A percentile compares a stretch with the other conserved stretches of the same genome.
Evolutionary conservation across 2,329 filamentous ascomycete genomes (phyloP).

Genomic region (Lithohypha guttulata): DNA sequence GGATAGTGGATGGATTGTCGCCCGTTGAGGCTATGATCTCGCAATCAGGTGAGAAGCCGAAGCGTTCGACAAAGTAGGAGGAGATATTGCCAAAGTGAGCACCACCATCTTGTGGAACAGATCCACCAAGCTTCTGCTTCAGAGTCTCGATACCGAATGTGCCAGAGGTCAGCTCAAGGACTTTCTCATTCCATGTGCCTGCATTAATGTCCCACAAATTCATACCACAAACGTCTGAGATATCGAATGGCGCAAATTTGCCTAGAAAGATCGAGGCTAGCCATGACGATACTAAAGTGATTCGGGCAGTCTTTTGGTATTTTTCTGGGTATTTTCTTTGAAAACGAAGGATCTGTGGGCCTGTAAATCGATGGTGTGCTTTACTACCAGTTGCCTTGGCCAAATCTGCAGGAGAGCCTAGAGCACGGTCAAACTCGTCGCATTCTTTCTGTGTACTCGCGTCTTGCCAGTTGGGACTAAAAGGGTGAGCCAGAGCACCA

Average conservation of each 20-base stretch:
- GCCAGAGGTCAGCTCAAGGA: constrained; percentile 67
- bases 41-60: constrained; percentile 66
- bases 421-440: constrained; percentile 66
- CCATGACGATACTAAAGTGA: constrained; percentile 92
- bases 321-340: constrained; percentile 67
- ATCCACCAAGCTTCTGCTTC: constrained; percentile 64
- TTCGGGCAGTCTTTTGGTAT: constrained; percentile 69
- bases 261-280: constrained; percentile 84
- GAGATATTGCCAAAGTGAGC: constrained; percentile 65
- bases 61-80: constrained; percentile 65
- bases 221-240: constrained; percentile 91
- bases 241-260: constrained; percentile 75
- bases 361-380: constrained; percentile 94
- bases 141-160: constrained; percentile 53
- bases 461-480: constrained; percentile 96
- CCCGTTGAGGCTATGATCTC: constrained; percentile 80
- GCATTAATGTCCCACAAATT: constrained; percentile 85
- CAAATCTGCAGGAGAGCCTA: constrained; percentile 57
- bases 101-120: constrained; percentile 73
- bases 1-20: constrained; percentile 91
- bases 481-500: constrained; percentile 67
- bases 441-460: constrained; percentile 88
- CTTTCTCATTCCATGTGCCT: constrained; percentile 60
- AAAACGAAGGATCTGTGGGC: constrained; percentile 90
- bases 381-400: constrained; percentile 79